These are phyloP conservation scores for Schwanniomyces occidentalis DNA, from an alignment of 805 yeast species.

Conservation along the genomic window DNA sequence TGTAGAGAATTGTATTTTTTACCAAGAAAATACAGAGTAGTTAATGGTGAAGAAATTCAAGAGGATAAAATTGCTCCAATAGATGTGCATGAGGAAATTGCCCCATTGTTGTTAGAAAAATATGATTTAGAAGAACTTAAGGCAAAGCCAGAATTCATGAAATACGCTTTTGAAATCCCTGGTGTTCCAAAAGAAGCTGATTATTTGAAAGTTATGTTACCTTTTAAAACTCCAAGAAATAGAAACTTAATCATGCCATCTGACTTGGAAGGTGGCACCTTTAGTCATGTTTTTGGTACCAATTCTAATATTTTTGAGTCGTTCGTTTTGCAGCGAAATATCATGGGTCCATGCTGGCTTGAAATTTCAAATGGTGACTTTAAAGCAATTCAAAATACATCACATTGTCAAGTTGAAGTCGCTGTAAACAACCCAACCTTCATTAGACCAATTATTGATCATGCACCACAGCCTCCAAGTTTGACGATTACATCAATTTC, in stretches of 20 bases:
- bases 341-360: conserved; percentile 99
- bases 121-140: conserved; percentile 62
- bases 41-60: conserved; percentile 40
- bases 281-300: conserved; percentile 77
- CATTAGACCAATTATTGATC: conserved; percentile 49
- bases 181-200: conserved; percentile 78
- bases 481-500: conserved; percentile 73
- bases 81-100: conserved; percentile 78
- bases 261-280: conserved; percentile 73
- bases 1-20: conserved; percentile 73
- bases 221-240: conserved; percentile 65
- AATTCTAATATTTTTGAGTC: conserved; percentile 75
- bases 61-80: conserved; percentile 45
- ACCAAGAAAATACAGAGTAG: conserved; percentile 55
- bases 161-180: conserved; percentile 86
- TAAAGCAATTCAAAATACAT: conserved; percentile 54
- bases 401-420: conserved; percentile 82
- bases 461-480: conserved; percentile 55
- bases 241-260: conserved; percentile 52
- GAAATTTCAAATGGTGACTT: conserved; percentile 68
- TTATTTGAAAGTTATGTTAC: conserved; percentile 75
- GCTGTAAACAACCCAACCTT: conserved; percentile 50
- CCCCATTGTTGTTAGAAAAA: conserved; percentile 61
- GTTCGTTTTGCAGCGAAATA: conserved; percentile 74
- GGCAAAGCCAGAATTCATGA: conserved; percentile 69